Conservation (phyloP, 495 filamentous ascomycete genomes). For the Hypoxylon lienhwacheense region DNA sequence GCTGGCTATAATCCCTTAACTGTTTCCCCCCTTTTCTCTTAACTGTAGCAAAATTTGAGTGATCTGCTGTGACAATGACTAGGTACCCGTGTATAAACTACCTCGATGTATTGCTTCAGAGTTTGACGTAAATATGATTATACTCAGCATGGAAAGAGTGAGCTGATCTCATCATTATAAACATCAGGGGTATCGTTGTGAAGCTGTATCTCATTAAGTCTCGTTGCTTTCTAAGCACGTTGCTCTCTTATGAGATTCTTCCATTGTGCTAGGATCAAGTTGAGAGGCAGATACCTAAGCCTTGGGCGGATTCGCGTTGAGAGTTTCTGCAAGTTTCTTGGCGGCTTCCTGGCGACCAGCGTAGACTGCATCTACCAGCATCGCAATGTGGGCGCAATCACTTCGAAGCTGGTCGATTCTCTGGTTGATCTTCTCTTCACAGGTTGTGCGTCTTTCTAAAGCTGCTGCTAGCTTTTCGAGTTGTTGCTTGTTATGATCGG, state of each 20-base stretch:
- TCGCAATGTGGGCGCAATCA: slow-evolving; percentile 27
- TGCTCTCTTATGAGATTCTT: neutral
- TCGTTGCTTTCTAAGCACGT: neutral
- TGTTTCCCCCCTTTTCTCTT: no score
- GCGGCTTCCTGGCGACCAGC: slow-evolving; percentile 27
- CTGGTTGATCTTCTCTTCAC: slow-evolving; percentile 23
- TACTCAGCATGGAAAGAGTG: no score
- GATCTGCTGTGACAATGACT: no score
- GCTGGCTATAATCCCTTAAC: no score
- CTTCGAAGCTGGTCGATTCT: slow-evolving; percentile 17
- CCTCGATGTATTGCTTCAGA: no score
- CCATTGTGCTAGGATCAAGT: no score
- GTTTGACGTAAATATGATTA: no score
- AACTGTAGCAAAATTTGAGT: no score
- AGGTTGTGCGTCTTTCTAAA: slow-evolving; percentile 18
- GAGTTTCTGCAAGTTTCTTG: slow-evolving; percentile 1
- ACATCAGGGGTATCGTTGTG: no score
- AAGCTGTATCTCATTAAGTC: no score
- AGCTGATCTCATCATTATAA: no score
- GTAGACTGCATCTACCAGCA: slow-evolving; percentile 28
- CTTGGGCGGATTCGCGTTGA: neutral
- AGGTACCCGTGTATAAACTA: no score
- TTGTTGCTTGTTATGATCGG: slow-evolving; percentile 12
- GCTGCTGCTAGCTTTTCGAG: slow-evolving; percentile 9
- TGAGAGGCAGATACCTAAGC: neutral